Conservation (phyloP, 139 green algal species). For the Edaphochlamys debaryana region DNA sequence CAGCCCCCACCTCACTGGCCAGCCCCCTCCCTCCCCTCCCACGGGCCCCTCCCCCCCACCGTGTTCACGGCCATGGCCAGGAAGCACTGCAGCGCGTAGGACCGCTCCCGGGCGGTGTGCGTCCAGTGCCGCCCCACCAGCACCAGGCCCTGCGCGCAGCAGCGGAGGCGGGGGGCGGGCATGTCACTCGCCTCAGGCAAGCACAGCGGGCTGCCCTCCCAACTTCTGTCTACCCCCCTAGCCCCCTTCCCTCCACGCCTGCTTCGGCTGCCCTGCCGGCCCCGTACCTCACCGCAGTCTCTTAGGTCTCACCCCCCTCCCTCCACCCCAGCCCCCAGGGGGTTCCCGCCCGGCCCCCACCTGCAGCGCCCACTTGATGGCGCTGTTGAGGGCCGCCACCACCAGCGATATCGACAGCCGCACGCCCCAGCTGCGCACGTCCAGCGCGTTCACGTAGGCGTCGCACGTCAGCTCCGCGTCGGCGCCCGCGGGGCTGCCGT, state of each 20-base stretch:
- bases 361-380: constrained; percentile 50
- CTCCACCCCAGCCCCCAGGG: too few species aligned
- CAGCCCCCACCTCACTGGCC: too few species aligned
- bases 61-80: constrained; percentile 55
- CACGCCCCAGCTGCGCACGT: constrained; percentile 39
- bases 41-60: not conserved
- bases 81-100: constrained; percentile 53
- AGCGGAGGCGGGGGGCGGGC: too few species aligned
- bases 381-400: constrained; percentile 54
- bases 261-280: too few species aligned
- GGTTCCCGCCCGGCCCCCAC: too few species aligned
- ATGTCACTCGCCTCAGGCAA: too few species aligned
- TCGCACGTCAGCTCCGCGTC: constrained; percentile 10
- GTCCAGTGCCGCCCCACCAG: constrained; percentile 59
- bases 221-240: too few species aligned
- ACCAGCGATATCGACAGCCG: constrained; percentile 9
- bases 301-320: too few species aligned
- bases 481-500: not conserved
- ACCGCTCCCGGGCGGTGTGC: constrained; percentile 48
- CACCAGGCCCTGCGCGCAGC: constrained; percentile 44
- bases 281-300: too few species aligned
- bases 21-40: too few species aligned
- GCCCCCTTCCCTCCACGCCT: too few species aligned
- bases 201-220: too few species aligned
- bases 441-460: constrained; percentile 32